Base-by-base conservation (phyloP, 2,329 filamentous ascomycete genomes). In the Mollisiaceae sp. region DNA sequence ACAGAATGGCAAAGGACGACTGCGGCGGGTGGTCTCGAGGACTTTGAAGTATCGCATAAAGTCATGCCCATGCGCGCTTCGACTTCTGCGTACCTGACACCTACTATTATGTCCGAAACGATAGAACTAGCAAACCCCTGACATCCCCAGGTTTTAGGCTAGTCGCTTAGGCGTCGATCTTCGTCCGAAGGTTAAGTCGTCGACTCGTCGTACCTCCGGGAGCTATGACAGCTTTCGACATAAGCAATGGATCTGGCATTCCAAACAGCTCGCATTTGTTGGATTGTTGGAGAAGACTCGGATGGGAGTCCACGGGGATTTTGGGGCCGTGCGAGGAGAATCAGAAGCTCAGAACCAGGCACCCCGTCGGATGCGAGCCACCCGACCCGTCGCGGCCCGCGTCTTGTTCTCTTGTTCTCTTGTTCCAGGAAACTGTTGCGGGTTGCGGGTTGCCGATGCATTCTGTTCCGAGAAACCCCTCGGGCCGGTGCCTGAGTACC, bases 61-160 rank as follows among this genome's bases (percentile, higher is more conserved):
- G 8, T 57, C 55, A 57, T 57, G 55, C 35, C 39, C 55, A 57
- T 57, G 55, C 35, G 35, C 36, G 55, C 55, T 32, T 41, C 36
- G 55, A 57, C 55, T 38, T 57, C 27, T 56, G 27, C 54, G 36
- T 22, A 57, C 24, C 55, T 57, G 55, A 57, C 55, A 57, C 55
- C 50, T 3, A n/a, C 22, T 41, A 57, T 36, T 9, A 24, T n/a
- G 35, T 22, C 36, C 55, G 55, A 57, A 57, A 57, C 36, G 35
- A 27, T 57, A 57, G 55, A 5, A n/a, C n/a, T n/a, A n/a, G n/a
- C n/a, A n/a, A 56, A 41, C 55, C 55, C 55, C 24, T 54, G 50
- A 54, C 12, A 9, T 15, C 50, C 50, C 50, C 24, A 54, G 50
- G 50, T 32, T 54, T 54, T 54, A 18, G 14, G 55, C 32, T 36